These are phyloP conservation scores for Phylloboletellus chloephorus DNA, from an alignment of 1,284 basidiomycete genomes.

Conservation along the genomic window DNA sequence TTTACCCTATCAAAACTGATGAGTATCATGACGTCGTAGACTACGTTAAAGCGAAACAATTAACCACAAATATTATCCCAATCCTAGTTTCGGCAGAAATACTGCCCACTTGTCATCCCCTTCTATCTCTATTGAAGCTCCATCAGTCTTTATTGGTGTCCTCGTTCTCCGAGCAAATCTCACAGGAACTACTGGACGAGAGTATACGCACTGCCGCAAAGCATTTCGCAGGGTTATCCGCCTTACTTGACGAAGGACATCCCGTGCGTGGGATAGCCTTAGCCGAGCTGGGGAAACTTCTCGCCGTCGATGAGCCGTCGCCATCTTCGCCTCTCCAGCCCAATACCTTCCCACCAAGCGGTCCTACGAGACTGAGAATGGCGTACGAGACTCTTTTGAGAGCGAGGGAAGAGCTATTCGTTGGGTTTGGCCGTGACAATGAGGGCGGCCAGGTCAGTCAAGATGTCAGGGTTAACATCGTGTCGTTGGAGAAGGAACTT, in stretches of 20 bases:
- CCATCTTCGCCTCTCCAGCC: conserved; percentile 24
- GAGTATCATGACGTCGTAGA: conserved; percentile 36
- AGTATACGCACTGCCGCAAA: conserved; percentile 54
- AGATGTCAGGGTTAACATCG: conserved; percentile 50
- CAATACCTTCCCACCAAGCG: conserved; percentile 56
- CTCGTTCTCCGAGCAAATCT: conserved; percentile 35
- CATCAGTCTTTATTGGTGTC: conserved; percentile 61
- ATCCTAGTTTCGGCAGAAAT: conserved; percentile 52
- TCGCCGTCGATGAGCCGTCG: conserved; percentile 66
- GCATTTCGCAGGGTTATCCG: conserved; percentile 51
- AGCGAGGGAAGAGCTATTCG: conserved; percentile 52
- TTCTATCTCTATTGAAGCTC: conserved; percentile 68
- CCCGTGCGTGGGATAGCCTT: conserved; percentile 74
- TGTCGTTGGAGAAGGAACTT: conserved; percentile 62
- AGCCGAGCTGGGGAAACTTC: conserved; percentile 77
- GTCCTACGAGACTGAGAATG: conserved; percentile 53
- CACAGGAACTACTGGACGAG: conserved; percentile 57
- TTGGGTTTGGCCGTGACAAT: conserved; percentile 58
- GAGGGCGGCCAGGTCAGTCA: conserved; percentile 60
- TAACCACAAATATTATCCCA: conserved; percentile 63
- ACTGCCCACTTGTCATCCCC: conserved; percentile 64
- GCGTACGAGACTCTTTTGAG: conserved; percentile 59
- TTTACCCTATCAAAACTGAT: conserved; percentile 1
- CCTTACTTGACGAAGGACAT: conserved; percentile 63
- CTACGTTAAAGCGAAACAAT: conserved; percentile 47